Conservation (phyloP, 768 basidiomycete genomes). For the Boletellus sp. region DNA sequence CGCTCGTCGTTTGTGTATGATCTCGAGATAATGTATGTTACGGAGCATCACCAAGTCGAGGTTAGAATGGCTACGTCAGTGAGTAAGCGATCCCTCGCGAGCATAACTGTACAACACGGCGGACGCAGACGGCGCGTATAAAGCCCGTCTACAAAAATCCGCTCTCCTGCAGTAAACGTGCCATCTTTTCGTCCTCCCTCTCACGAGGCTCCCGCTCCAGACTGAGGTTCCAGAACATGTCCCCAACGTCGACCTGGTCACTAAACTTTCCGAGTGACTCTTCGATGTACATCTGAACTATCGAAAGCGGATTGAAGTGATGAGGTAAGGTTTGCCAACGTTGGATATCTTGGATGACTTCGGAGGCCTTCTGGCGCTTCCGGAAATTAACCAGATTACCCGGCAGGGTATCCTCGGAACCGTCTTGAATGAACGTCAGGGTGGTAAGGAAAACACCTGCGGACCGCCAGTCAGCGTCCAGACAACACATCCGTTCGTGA, state of each 20-base stretch:
- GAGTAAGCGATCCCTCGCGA: conserved; percentile 10
- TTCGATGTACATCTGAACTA: conserved; percentile 73
- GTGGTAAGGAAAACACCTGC: conserved; percentile 93
- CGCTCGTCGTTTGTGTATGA: too few species aligned
- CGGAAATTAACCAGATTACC: conserved; percentile 89
- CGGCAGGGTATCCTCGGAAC: conserved; percentile 79
- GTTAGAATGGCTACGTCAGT: conserved; percentile 6
- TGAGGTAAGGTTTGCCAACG: conserved; percentile 92
- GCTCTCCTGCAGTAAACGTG: conserved; percentile 80
- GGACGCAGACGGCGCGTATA: conserved; percentile 2
- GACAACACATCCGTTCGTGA: background rate
- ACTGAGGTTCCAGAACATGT: conserved; percentile 82
- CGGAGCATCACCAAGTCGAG: background rate
- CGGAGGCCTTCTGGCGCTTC: conserved; percentile 93
- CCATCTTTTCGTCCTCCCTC: conserved; percentile 96
- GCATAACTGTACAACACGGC: conserved; percentile 22
- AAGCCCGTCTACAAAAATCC: conserved; percentile 61
- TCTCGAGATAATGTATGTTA: too few species aligned
- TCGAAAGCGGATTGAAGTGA: conserved; percentile 68
- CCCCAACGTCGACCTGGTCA: conserved; percentile 64
- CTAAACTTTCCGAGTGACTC: conserved; percentile 70
- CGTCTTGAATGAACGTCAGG: conserved; percentile 97
- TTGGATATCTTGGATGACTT: conserved; percentile 95
- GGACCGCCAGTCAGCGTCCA: background rate
- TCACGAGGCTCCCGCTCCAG: conserved; percentile 90